Base-by-base conservation (phyloP, 306 rosid species). In the Luffa aegyptiaca region DNA sequence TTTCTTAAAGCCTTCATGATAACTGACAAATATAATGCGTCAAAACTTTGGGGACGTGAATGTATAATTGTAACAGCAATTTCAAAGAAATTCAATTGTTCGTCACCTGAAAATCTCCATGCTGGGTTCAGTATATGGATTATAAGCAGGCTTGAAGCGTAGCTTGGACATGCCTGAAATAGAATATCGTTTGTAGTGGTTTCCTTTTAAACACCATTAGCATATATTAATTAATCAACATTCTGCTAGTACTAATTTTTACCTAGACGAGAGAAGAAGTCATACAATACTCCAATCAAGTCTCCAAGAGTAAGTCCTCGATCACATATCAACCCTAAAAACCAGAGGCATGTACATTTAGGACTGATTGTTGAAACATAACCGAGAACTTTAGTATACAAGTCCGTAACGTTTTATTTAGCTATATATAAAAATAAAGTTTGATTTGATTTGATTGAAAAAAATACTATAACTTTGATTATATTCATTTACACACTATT, bases 41-140 rank as follows among this genome's bases (percentile, higher is more conserved):
- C 41, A 64, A 49, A 45, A 2, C n/a, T 14, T 76, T 78, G 51
- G 62, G 70, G 17, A 62, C 10, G 48, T 14, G 35, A 75, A 51
- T 13, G 1, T 12, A 46, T 26, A 41, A 33, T 36, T 48, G 11
- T 12, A 57, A 17, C 31, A 39, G 59, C 53, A 82, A 51, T 78
- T 36, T 14, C 17, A 59, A 57, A 71, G 52, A 83, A 39, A 21
- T 48, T 70, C 35, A 59, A 76, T 68, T 63, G 8, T 68, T 37
- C 20, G 18, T 74, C 61, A 90, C 98, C 98, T 90, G 86, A 95
- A 95, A 83, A 95, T 90, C 85, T 95, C 98, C 98, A 95, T 90
- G 93, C 97, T 95, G 64, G 98, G 98, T 78, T 95, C 98, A 2
- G 98, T 95, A 80, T 95, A 95, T 1, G 97, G 98, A 83, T 95